Percentiles rank a stretch among this genome's conserved stretches.
Conservation (phyloP, 208 protist species). For the Wallacemonas collosoma region DNA sequence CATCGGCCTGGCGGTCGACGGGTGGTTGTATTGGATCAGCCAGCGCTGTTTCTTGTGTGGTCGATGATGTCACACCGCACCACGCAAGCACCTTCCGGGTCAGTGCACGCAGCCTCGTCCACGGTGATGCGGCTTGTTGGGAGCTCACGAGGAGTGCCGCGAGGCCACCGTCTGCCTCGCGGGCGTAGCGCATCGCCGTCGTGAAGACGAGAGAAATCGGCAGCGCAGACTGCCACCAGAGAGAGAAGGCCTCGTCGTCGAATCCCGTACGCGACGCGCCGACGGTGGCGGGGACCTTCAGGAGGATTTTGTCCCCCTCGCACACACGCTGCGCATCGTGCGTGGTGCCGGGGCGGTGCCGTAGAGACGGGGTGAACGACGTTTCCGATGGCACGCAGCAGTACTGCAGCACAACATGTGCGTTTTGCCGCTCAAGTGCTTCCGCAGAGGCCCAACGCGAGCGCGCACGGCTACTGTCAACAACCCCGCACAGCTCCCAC, state of each 20-base stretch:
- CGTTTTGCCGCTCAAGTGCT: slow-evolving; percentile 13
- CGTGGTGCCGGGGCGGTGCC: background rate
- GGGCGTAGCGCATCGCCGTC: slow-evolving; percentile 47
- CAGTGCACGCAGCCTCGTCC: background rate
- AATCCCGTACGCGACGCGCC: background rate
- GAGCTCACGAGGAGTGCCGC: slow-evolving; percentile 17
- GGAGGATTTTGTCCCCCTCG: slow-evolving; percentile 4
- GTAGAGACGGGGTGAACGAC: slow-evolving; percentile 23
- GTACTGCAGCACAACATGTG: slow-evolving; percentile 22
- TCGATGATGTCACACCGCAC: background rate
- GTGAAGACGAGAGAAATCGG: slow-evolving; percentile 42
- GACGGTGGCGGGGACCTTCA: background rate
- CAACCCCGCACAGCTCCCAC: slow-evolving; percentile 52
- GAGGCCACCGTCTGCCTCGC: slow-evolving; percentile 41
- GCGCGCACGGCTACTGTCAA: slow-evolving; percentile 22
- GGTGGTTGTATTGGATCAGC: too few relatives aligned
- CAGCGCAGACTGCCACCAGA: slow-evolving; percentile 42
- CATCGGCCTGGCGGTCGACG: too few relatives aligned
- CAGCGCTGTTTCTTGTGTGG: too few relatives aligned
- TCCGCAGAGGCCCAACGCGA: background rate
- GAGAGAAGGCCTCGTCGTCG: background rate
- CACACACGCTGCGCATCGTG: background rate
- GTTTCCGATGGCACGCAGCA: slow-evolving; percentile 34
- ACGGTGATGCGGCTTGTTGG: background rate
- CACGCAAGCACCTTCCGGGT: background rate